Evolutionary conservation across 2,329 filamentous ascomycete species (phyloP).

Genomic region (Colletotrichum sp.): DNA sequence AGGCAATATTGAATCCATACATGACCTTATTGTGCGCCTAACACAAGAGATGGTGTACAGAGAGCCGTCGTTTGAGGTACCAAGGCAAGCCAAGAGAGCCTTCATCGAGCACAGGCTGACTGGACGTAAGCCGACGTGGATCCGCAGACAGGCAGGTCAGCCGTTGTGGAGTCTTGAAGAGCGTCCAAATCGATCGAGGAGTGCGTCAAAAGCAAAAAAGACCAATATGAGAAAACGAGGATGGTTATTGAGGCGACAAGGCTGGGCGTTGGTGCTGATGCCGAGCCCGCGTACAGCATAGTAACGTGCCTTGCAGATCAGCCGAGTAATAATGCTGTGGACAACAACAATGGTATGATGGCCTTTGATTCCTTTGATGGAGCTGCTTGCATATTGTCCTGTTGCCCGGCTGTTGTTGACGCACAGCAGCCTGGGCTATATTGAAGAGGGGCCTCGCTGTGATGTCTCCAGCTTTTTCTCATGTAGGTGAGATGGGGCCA

Average conservation of each 20-base stretch:
- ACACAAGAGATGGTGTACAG: not conserved
- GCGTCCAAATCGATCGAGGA: not conserved
- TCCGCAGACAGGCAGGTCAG: not conserved
- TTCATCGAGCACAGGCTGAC: not conserved
- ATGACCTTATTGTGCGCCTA: not conserved
- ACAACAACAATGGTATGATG: not conserved
- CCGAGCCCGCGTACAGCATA: not conserved
- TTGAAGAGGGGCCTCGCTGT: not conserved
- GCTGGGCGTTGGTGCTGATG: not conserved
- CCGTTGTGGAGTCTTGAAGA: not conserved
- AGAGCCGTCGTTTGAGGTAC: not conserved
- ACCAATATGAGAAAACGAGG: not conserved
- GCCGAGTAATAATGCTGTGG: not conserved
- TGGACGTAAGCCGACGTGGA: not conserved
- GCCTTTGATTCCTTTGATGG: not conserved
- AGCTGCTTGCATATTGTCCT: not conserved
- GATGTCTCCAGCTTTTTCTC: not conserved
- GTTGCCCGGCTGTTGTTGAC: not conserved
- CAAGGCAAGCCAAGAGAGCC: not conserved
- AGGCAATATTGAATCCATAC: not conserved
- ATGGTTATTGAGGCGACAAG: not conserved
- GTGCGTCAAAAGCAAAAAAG: not conserved
- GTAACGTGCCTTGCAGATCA: conserved; percentile 10
- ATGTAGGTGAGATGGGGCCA: conserved; percentile 13
- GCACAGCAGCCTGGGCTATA: not conserved